Evolutionary conservation across 768 basidiomycete genomes (phyloP), one percentile per base, ranked within the genome.

Genomic region (Sarcodon sp.): DNA sequence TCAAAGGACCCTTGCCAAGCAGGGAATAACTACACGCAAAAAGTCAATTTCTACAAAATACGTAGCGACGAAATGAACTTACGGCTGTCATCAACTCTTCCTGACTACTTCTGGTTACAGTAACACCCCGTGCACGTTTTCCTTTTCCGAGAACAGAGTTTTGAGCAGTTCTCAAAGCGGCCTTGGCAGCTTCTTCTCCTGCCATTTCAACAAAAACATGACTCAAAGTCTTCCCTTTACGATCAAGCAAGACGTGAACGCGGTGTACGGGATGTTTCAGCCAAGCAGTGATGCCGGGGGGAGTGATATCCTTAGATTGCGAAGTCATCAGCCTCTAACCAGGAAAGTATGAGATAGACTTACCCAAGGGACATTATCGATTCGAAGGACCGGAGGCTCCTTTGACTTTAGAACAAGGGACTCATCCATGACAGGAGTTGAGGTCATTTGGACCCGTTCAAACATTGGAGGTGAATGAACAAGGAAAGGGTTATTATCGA

Each of bases 331-430:
- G 49, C 47, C 11, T 10, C 33, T 27, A 34, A 18, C 13, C 10
- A 45, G 33, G 46, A 33, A 44, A 2, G 32, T 18, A 33, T 37
- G 45, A 37, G 37, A n/a, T 33, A 34, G 43, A 65, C 76, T 38
- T 57, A 87, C 86, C 87, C 87, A 90, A 45, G 88, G 88, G 47
- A 90, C 86, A 56, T 91, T 90, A 60, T 90, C 88, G 54, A 91
- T 84, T 21, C 88, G 70, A 39, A 91, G 70, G 10, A 90, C 87
- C 32, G 80, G 64, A 57, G 39, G 15, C n/a, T 15, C n/a, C 7
- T 32, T 44, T 27, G 38, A 46, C 41, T 45, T 34, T 13, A n/a
- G 13, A 31, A 38, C 27, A 35, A 51, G 18, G 7, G 51, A 47
- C 38, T 50, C 16, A 36, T 54, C 49, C 56, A 59, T 45, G 67